Base-by-base conservation (phyloP, 192 early-diverging fungal genomes). In the Entomortierella chlamydospora region DNA sequence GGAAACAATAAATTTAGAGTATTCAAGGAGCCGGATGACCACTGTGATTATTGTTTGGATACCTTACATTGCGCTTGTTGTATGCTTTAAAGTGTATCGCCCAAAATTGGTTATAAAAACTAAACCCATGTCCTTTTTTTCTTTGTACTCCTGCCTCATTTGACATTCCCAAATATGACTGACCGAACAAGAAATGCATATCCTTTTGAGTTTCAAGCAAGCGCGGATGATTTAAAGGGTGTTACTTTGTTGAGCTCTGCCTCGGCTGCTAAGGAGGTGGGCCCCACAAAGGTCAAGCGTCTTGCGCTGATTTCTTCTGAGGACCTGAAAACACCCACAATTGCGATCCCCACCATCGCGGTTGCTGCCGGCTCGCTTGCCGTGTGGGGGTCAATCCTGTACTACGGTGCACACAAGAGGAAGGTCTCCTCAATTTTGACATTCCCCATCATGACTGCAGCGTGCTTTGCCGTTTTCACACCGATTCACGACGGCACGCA, bases 291-390 rank as follows among this genome's bases (percentile, higher is more conserved):
- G 28, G 61, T 63, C 18, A 63, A 63, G 31, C 61, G 61, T 28
- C 49, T 63, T 5, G 49, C 73, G 4, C 33, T 76, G 25, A 68
- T 76, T 63, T 54, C 62, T 31, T 76, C 73, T 37, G 73, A 76
- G 52, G 73, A 76, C 26, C 65, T 76, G 41, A 68, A 61, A 52
- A 76, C 73, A 2, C 73, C 73, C 22, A 76, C 64, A n/a, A 68
- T 76, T 18, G 73, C 73, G 0, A 41, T 76, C 23, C 73, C 73
- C 7, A 76, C 73, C 1, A 63, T 76, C 9, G 65, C 73, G 4
- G 73, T 76, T 2, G 73, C 73, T 9, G 65, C 65, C 17, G 73
- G 64, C 11, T 68, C 65, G 2, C 15, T 76, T 4, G 33, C 51
- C 5, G 53, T 63, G 18, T 76, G 73, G 73, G 64, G 29, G 13